Conservation (phyloP, 495 filamentous ascomycete species). For the Neohortaea acidophila region DNA sequence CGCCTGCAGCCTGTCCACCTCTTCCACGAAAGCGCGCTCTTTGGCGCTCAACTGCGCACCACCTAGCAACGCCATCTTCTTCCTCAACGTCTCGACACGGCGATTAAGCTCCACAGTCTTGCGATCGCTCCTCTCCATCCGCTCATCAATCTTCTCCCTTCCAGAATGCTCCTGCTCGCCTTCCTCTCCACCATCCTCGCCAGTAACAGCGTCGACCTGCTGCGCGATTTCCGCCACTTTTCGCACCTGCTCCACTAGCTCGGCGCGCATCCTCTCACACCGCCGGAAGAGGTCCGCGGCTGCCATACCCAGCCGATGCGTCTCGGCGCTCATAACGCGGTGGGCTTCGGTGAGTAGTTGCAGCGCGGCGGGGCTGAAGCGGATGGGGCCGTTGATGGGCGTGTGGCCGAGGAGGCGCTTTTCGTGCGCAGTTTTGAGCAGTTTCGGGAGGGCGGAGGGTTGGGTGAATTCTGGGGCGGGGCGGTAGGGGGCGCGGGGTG, state of each 20-base stretch:
- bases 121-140: constrained; percentile 43
- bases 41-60: constrained; percentile 47
- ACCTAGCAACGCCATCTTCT: constrained; percentile 41
- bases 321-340: constrained; percentile 57
- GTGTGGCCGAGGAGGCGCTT: constrained; percentile 41
- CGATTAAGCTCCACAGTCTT: constrained; percentile 43
- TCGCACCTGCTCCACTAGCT: constrained; percentile 56
- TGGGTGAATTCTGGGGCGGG: constrained; percentile 49
- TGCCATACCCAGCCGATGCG: constrained; percentile 51
- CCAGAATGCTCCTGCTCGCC: constrained; percentile 20
- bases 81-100: constrained; percentile 50
- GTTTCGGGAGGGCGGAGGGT: constrained; percentile 40
- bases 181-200: constrained; percentile 23
- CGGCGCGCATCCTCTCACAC: constrained; percentile 54
- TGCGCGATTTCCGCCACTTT: constrained; percentile 29
- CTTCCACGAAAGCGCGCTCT: constrained; percentile 21
- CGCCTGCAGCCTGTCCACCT: constrained; percentile 30
- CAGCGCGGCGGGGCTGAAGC: constrained; percentile 59
- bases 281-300: constrained; percentile 71
- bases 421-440: constrained; percentile 45
- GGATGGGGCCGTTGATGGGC: constrained; percentile 52
- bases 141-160: constrained; percentile 36
- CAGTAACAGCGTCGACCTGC: constrained; percentile 43
- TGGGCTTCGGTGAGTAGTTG: constrained; percentile 64
- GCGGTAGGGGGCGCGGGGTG: constrained; percentile 52